These are phyloP conservation scores for Candida berthetii DNA, from an alignment of 805 yeast genomes.

Conservation along the genomic window DNA sequence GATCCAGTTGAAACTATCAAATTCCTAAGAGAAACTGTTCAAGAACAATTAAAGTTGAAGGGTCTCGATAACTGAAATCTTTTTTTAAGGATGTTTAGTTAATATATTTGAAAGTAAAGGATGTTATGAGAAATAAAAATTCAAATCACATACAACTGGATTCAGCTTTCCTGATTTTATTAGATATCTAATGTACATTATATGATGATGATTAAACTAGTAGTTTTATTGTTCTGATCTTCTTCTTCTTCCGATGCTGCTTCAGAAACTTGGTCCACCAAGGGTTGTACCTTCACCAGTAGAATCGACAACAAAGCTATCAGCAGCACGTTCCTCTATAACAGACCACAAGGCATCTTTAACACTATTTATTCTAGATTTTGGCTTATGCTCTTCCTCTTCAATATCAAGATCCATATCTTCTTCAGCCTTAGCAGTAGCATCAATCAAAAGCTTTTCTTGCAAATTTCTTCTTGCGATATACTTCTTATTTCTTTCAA, in stretches of 20 bases:
- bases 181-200: too few species aligned
- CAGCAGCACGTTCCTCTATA: conserved; percentile 50
- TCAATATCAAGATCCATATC: conserved; percentile 45
- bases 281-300: conserved; percentile 78
- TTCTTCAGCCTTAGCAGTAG: conserved; percentile 39
- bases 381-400: conserved; percentile 15
- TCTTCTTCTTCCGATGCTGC: too few species aligned
- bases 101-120: background rate
- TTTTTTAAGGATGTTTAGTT: too few species aligned
- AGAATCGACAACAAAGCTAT: conserved; percentile 34
- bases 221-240: too few species aligned
- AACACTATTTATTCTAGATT: conserved; percentile 36
- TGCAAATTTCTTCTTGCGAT: conserved; percentile 44
- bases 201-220: too few species aligned
- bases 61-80: conserved; percentile 31
- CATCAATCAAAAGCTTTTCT: conserved; percentile 39
- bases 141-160: too few species aligned
- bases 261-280: conserved; percentile 59
- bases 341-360: conserved; percentile 69
- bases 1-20: conserved; percentile 74
- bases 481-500: conserved; percentile 74
- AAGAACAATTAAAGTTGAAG: conserved; percentile 35
- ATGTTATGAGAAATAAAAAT: background rate
- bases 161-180: too few species aligned
- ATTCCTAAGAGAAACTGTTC: conserved; percentile 59